Evolutionary conservation across 1,284 basidiomycete species (phyloP), one percentile per base, ranked within the genome.

Genomic region (Trametes pubescens): DNA sequence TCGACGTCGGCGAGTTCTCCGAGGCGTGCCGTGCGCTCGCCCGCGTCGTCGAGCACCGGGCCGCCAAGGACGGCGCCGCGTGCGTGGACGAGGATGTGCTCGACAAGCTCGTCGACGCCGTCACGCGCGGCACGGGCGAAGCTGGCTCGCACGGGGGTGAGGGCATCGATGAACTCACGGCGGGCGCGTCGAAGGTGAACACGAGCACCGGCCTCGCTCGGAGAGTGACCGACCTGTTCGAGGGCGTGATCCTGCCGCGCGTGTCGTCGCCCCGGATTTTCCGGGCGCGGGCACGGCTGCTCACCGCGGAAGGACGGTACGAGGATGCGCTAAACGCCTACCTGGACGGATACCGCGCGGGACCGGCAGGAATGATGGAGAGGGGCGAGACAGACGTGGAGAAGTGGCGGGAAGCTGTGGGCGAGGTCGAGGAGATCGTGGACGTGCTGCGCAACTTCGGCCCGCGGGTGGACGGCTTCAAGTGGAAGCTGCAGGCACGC

Each of bases 1-100:
- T 98, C 77, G 95, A 99, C 72, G 92, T 98, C 16, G 97, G 96
- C 8, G 93, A 98, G 77, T 84, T 98, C 49, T 81, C 88, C 9
- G 97, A 99, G 75, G 92, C 95, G 0, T 90, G 88, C 57, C 90
- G 94, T 26, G 96, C 96, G 0, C 83, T 96, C 52, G 84, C 85
- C 0, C 89, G 95, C 6, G 84, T 98, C 34, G 86, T 98, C 37
- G 94, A 97, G 74, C 89, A 93, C 73, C 89, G 91, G 9, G 85
- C 84, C n/a, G 82, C 81, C 58, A 88, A 88, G 71, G 80, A 83
- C 38, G 89, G 90, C 24, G 83, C 81, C 2, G 77, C 82, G 1
- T 83, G 81, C 43, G 82, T 98, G 22, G 96, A 99, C 76, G 84
- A 88, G 48, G 93, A 94, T 35, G 94, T 98, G 6, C 82, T 99